Evolutionary conservation across 768 basidiomycete species (phyloP), one percentile per base, ranked within the genome.

Genomic region (Rubroboletus satanas): DNA sequence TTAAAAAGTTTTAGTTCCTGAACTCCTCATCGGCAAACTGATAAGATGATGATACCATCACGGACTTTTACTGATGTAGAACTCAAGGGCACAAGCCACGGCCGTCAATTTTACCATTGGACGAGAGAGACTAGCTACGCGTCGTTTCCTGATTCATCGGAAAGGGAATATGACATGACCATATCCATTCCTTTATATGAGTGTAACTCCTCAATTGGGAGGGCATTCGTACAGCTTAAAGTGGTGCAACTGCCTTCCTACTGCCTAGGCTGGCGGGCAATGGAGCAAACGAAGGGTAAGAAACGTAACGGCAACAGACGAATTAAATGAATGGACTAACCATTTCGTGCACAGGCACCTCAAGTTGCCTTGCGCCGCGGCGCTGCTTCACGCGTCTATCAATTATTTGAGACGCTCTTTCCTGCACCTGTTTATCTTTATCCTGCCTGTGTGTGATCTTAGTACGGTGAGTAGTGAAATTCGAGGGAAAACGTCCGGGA

Each of bases 91-190:
- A 33, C 52, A 28, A 44, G n/a, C 28, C 7, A 17, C 29, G n/a
- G 37, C 43, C 56, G 63, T 26, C 26, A 55, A 56, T 28, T 54
- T 58, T 62, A n/a, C 51, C 29, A 61, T 65, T 64, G 60, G 59
- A 32, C 31, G 48, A 32, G 28, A 32, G 28, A 15, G 37, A 28
- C 14, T 17, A 17, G 26, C 12, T 44, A n/a, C 23, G 5, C 5
- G 10, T 11, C 26, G 26, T 6, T 17, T 9, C 26, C 9, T 14
- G 26, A 33, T 39, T 23, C 41, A 21, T n/a, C n/a, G n/a, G n/a
- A 38, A 43, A 17, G 9, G 44, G 18, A 15, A 35, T 38, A 37
- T 32, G 23, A 15, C 15, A 21, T 11, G 39, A 23, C 26, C 44
- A n/a, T 56, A 39, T 38, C 26, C 29, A 46, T 33, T 36, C 39